A percentile compares a stretch with the other conserved stretches of the same genome.
These are phyloP conservation scores for Rhodosporidiobolus odoratus DNA, from an alignment of 768 basidiomycete genomes.

Conservation along the genomic window DNA sequence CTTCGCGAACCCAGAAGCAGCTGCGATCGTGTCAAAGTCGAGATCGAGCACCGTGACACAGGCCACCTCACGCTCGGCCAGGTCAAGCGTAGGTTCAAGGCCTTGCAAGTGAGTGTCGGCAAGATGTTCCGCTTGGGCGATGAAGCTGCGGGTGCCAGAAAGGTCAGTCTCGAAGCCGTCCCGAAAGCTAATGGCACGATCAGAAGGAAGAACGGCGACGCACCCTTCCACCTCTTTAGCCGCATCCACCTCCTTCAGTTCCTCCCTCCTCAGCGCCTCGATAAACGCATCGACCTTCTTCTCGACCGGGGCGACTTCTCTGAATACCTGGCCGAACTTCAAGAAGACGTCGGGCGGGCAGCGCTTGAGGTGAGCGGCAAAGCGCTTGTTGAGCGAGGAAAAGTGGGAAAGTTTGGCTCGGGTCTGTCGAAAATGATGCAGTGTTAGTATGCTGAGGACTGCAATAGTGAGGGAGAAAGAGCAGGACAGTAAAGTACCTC, in stretches of 20 bases:
- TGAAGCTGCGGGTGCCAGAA: constrained; percentile 58
- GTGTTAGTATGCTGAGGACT: not conserved
- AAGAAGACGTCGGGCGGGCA: constrained; percentile 83
- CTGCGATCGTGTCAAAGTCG: constrained; percentile 89
- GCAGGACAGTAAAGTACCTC: constrained; percentile 57
- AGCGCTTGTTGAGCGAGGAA: constrained; percentile 79
- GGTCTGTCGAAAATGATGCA: constrained; percentile 54
- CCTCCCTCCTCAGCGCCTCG: constrained; percentile 73
- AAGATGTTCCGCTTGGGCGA: constrained; percentile 88
- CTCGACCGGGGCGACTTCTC: constrained; percentile 81
- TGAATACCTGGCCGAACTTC: constrained; percentile 71
- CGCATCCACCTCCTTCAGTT: constrained; percentile 90
- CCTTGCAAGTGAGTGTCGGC: constrained; percentile 77
- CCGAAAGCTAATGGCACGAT: not conserved
- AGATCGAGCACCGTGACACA: constrained; percentile 75
- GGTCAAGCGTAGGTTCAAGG: constrained; percentile 63
- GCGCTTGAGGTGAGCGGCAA: constrained; percentile 71
- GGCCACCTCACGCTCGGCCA: constrained; percentile 83
- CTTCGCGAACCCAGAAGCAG: constrained; percentile 82
- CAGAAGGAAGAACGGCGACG: not conserved
- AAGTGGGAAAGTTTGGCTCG: constrained; percentile 73
- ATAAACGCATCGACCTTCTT: constrained; percentile 88
- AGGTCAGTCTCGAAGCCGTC: not conserved
- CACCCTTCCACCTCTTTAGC: constrained; percentile 83
- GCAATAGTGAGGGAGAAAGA: not conserved